Percentiles rank a stretch among this genome's conserved stretches.
These are phyloP conservation scores for Tulasnella sp. DNA, from an alignment of 768 basidiomycete species.

Conservation along the genomic window DNA sequence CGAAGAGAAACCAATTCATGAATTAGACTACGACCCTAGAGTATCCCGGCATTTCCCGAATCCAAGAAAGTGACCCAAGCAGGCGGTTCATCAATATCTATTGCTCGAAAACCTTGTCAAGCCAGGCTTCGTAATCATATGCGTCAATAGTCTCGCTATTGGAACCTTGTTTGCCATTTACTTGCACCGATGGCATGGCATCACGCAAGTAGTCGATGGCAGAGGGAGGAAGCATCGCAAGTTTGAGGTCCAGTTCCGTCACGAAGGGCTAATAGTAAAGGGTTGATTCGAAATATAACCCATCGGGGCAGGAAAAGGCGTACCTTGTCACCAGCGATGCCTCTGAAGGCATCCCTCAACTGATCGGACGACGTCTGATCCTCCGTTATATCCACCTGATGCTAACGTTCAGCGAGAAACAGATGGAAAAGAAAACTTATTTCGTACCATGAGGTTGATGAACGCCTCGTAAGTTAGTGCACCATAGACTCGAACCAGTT, in stretches of 20 bases:
- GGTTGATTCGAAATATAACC: background rate
- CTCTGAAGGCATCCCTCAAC: constrained; percentile 84
- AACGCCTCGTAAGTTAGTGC: constrained; percentile 89
- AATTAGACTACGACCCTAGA: no score
- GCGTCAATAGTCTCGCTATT: constrained; percentile 25
- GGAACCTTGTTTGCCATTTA: background rate
- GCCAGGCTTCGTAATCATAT: constrained; percentile 74
- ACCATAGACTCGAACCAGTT: constrained; percentile 68
- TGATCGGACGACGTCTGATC: constrained; percentile 91
- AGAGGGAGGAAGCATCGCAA: constrained; percentile 63
- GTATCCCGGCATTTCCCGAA: no score
- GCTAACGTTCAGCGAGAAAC: background rate
- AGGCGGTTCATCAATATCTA: no score
- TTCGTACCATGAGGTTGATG: constrained; percentile 72
- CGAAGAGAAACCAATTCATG: no score
- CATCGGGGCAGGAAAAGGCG: background rate
- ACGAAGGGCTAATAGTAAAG: constrained; percentile 67
- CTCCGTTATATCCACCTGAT: constrained; percentile 86
- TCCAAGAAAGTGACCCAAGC: no score
- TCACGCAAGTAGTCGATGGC: constrained; percentile 73
- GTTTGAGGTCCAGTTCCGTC: constrained; percentile 80
- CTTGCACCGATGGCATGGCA: constrained; percentile 48
- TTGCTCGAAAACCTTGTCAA: constrained; percentile 68
- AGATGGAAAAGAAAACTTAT: constrained; percentile 1
- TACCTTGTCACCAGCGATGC: constrained; percentile 83